A percentile compares a stretch with the other conserved stretches of the same genome.
Conservation (phyloP, 208 protist genomes). For the Leishmania braziliensis region DNA sequence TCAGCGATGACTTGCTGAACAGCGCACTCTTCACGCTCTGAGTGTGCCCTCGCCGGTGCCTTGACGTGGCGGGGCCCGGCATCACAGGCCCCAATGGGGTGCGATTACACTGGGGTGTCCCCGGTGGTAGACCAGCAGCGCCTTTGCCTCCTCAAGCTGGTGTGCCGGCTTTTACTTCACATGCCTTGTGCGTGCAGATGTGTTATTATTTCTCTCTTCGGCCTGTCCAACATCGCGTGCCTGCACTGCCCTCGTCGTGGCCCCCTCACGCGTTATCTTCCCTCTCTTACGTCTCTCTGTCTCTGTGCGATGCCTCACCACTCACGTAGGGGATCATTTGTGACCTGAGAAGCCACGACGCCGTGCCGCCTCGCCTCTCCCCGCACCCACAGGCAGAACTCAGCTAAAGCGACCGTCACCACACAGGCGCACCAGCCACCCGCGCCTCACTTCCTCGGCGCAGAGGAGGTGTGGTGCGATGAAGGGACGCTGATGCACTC, state of each 20-base stretch:
- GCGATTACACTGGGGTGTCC: no score
- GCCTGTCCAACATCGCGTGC: no score
- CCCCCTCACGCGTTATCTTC: not conserved
- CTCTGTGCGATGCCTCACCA: not conserved
- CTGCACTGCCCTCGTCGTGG: not conserved
- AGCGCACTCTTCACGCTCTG: not conserved
- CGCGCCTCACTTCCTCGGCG: not conserved
- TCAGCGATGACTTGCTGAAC: not conserved
- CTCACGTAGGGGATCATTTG: not conserved
- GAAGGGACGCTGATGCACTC: not conserved
- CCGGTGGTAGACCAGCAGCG: no score
- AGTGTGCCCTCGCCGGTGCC: not conserved
- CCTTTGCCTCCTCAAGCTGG: no score
- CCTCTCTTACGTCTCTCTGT: not conserved
- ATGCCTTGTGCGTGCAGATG: no score
- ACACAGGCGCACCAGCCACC: not conserved
- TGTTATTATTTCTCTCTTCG: no score
- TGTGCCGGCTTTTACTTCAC: no score
- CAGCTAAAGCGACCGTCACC: not conserved
- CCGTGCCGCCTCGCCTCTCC: not conserved
- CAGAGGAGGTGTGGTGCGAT: not conserved
- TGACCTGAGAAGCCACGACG: not conserved
- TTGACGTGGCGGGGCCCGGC: not conserved
- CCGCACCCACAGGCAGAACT: not conserved
- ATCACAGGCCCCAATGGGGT: no score